These are phyloP conservation scores for Sphagnum tenellum DNA, from an alignment of 225 moss, liverwort and hornwort genomes.

Conservation along the genomic window DNA sequence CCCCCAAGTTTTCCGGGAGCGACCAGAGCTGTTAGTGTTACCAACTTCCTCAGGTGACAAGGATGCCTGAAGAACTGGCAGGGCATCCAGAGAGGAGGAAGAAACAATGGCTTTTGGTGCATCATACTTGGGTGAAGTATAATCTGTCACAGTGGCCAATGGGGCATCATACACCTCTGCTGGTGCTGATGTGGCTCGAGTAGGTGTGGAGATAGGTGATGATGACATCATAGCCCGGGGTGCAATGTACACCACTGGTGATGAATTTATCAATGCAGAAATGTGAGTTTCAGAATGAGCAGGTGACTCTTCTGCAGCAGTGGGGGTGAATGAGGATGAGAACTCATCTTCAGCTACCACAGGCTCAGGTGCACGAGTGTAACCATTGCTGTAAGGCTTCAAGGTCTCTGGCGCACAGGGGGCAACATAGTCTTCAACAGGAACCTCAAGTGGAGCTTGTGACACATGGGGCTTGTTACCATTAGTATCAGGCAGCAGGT, in stretches of 20 bases:
- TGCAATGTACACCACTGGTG: slow-evolving; percentile 31
- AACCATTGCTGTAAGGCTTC: too few species aligned
- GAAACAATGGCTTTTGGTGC: slow-evolving; percentile 36
- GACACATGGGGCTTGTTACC: too few species aligned
- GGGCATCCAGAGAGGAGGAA: slow-evolving; percentile 27
- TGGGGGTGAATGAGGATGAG: too few species aligned
- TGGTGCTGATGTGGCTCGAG: slow-evolving; percentile 8
- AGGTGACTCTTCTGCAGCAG: too few species aligned
- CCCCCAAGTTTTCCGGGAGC: slow-evolving; percentile 67
- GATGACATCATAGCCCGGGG: slow-evolving; percentile 39
- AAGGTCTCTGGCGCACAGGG: too few species aligned
- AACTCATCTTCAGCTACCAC: neutral
- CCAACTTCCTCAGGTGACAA: slow-evolving; percentile 51
- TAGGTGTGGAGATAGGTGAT: slow-evolving; percentile 6
- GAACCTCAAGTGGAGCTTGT: too few species aligned
- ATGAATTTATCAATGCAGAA: slow-evolving; percentile 44
- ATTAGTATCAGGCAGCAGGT: neutral
- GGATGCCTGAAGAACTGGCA: slow-evolving; percentile 48
- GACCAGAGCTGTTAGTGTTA: slow-evolving; percentile 14
- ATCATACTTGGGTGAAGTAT: slow-evolving; percentile 16
- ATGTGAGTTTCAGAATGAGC: slow-evolving; percentile 44
- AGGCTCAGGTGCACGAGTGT: too few species aligned
- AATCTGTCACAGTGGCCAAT: slow-evolving; percentile 45
- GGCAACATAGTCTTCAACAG: too few species aligned
- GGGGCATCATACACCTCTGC: slow-evolving; percentile 39